These are phyloP conservation scores for Plasmodium malariae DNA, from an alignment of 169 alveolate genomes.

Conservation along the genomic window DNA sequence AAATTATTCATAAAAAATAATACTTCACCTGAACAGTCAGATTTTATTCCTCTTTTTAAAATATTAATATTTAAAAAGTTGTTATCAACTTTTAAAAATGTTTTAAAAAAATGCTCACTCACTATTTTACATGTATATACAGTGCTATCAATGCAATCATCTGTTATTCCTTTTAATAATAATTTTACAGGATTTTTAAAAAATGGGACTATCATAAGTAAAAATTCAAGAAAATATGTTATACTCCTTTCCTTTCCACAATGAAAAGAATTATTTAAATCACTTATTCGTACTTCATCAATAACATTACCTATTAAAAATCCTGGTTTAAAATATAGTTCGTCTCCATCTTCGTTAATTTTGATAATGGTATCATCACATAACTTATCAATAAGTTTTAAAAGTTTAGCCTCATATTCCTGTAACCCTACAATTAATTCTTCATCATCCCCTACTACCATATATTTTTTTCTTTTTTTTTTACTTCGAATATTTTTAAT, in stretches of 20 bases:
- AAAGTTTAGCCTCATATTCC: slow-evolving; percentile 72
- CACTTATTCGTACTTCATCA: slow-evolving; percentile 55
- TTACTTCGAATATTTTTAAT: slow-evolving; percentile 54
- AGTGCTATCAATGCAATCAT: slow-evolving; percentile 51
- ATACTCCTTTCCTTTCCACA: slow-evolving; percentile 78
- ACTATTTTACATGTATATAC: slow-evolving; percentile 69
- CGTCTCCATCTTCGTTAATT: slow-evolving; percentile 72
- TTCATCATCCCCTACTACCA: neutral
- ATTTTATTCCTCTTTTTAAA: slow-evolving; percentile 57
- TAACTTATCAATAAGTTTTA: slow-evolving; percentile 63
- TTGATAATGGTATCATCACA: slow-evolving; percentile 73
- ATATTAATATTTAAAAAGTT: slow-evolving; percentile 57
- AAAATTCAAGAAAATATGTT: slow-evolving; percentile 62
- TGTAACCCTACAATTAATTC: slow-evolving; percentile 32
- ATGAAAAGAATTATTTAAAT: slow-evolving; percentile 36
- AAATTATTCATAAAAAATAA: slow-evolving; percentile 63
- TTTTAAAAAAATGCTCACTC: slow-evolving; percentile 73
- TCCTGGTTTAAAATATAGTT: slow-evolving; percentile 75
- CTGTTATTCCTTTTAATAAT: slow-evolving; percentile 75
- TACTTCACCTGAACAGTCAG: slow-evolving; percentile 71
- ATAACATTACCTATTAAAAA: slow-evolving; percentile 68
- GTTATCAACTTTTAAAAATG: slow-evolving; percentile 44
- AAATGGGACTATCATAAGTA: slow-evolving; percentile 73
- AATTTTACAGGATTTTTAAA: slow-evolving; percentile 75
- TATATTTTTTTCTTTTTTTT: neutral